Conservation (phyloP, 176 grass and related monocot species). For the Triticum monococcum region DNA sequence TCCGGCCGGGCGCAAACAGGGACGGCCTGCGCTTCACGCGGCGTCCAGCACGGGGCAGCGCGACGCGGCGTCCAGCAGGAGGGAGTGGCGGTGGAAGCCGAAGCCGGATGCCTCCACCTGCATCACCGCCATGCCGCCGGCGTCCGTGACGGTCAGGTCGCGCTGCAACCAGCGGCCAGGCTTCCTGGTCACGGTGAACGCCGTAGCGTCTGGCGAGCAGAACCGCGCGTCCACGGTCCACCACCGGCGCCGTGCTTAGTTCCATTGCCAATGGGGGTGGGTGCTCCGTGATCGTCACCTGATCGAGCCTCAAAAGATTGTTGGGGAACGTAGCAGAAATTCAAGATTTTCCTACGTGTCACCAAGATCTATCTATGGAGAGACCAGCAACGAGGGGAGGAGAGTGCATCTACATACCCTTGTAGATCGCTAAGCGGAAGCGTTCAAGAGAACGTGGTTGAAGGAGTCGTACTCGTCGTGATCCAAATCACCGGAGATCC, state of each 20-base stretch:
- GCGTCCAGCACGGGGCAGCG: constrained; percentile 32
- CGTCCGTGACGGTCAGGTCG: constrained; percentile 50
- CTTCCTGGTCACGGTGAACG: constrained; percentile 41
- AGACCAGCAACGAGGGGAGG: too few relatives aligned
- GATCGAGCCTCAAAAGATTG: background rate
- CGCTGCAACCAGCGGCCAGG: background rate
- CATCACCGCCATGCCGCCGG: constrained; percentile 17
- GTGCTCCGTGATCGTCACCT: background rate
- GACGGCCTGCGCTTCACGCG: constrained; percentile 26
- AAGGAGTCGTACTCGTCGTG: too few relatives aligned
- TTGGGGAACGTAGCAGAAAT: too few relatives aligned
- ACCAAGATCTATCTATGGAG: too few relatives aligned
- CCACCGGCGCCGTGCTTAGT: constrained; percentile 6
- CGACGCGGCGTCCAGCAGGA: constrained; percentile 42
- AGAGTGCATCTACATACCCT: too few relatives aligned
- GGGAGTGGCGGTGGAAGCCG: constrained; percentile 14
- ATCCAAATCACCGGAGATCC: too few relatives aligned
- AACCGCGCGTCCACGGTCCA: constrained; percentile 44
- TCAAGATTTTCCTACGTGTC: too few relatives aligned
- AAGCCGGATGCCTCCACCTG: constrained; percentile 25
- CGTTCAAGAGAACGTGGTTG: too few relatives aligned
- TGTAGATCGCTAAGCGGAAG: too few relatives aligned
- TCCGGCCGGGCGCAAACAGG: background rate
- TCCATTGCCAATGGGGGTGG: background rate
- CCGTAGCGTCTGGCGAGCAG: constrained; percentile 31